Percentiles rank a stretch among this genome's conserved stretches.
Evolutionary conservation across 176 grass and related monocot genomes (phyloP).

Genomic region (Cenchrus purpureus): DNA sequence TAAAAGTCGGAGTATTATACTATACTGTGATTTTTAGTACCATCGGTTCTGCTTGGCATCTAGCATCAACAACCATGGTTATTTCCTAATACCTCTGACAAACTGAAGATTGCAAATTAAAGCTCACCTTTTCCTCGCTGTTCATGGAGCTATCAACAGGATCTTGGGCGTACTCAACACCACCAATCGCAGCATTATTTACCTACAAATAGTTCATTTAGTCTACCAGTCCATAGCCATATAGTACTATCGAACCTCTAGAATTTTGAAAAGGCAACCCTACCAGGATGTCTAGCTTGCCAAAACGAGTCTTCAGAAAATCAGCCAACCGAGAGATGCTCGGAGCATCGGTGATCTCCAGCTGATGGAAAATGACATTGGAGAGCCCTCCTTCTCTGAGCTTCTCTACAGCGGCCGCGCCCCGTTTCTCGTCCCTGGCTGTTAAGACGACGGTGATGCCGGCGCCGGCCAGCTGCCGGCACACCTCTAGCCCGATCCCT

Average conservation of each 20-base stretch:
- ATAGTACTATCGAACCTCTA: no score
- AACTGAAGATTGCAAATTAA: no score
- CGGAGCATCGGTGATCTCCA: constrained; percentile 43
- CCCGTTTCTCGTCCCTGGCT: constrained; percentile 51
- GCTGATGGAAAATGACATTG: constrained; percentile 50
- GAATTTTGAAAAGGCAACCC: not conserved
- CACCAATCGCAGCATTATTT: no score
- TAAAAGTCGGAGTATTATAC: no score
- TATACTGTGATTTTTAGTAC: no score
- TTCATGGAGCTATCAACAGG: not conserved
- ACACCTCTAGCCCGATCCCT: constrained; percentile 22
- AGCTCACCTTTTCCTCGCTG: constrained; percentile 9
- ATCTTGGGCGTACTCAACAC: not conserved
- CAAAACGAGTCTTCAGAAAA: constrained; percentile 40
- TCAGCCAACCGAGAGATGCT: constrained; percentile 42
- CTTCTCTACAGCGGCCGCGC: constrained; percentile 35
- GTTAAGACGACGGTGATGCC: constrained; percentile 58
- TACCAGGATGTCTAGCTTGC: constrained; percentile 46
- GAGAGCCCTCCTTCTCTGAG: constrained; percentile 22
- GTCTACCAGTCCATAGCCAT: not conserved
- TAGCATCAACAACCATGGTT: no score
- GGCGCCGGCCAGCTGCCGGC: constrained; percentile 44
- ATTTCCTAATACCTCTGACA: no score
- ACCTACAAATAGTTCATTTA: no score
- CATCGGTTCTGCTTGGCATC: no score